Percentiles rank a stretch among this genome's conserved stretches.
These are phyloP conservation scores for Boletus rex-veris DNA, from an alignment of 768 basidiomycete genomes.

Conservation along the genomic window DNA sequence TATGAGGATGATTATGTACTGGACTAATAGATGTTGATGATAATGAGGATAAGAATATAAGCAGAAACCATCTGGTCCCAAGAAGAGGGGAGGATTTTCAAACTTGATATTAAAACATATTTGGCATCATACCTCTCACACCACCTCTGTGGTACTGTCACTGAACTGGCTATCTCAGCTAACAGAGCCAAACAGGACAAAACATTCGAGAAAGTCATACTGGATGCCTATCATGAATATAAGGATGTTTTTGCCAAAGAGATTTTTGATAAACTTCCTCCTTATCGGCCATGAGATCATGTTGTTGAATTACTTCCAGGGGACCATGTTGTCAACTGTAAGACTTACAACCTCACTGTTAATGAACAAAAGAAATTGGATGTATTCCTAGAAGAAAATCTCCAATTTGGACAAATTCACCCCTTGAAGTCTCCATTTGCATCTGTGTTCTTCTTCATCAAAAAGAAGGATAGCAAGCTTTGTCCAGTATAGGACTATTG, in stretches of 20 bases:
- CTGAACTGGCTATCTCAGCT: no score
- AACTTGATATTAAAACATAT: no score
- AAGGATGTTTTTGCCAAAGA: not conserved
- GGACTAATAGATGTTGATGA: no score
- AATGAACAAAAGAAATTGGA: not conserved
- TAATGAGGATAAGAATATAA: no score
- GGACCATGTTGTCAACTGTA: not conserved
- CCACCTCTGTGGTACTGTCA: no score
- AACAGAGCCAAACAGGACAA: no score
- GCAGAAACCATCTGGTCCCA: no score
- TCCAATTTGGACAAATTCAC: not conserved
- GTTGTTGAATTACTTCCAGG: not conserved
- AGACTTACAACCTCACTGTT: not conserved
- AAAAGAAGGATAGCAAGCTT: no score
- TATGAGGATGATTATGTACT: no score
- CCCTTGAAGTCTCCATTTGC: not conserved
- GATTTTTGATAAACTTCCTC: not conserved
- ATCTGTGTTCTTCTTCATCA: not conserved
- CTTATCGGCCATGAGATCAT: not conserved
- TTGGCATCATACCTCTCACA: no score
- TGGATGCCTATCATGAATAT: not conserved
- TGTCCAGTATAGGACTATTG: not conserved
- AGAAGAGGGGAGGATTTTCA: no score
- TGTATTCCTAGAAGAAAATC: not conserved
- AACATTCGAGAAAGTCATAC: not conserved